Evolutionary conservation across 1,284 basidiomycete genomes (phyloP).

Genomic region (Leccinum subrobustum): DNA sequence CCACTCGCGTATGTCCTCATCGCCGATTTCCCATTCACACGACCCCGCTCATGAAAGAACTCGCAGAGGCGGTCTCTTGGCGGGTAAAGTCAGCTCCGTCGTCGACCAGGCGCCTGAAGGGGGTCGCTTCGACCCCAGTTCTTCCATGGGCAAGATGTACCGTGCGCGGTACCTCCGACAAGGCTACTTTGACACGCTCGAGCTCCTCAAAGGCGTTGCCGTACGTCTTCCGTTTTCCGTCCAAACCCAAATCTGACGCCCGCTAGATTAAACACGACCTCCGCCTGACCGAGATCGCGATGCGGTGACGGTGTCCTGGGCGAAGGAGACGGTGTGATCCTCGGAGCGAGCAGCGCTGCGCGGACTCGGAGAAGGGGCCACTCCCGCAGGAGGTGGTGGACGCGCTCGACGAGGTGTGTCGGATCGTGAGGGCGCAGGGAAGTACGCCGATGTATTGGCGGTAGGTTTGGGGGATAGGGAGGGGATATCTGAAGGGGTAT

Average conservation of each 20-base stretch:
- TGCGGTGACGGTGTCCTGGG: slow-evolving; percentile 36
- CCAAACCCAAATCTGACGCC: neutral
- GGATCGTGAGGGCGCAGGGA: slow-evolving; percentile 40
- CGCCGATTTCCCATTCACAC: too few species aligned
- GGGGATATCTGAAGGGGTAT: too few species aligned
- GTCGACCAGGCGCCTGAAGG: slow-evolving; percentile 31
- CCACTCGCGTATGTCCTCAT: slow-evolving; percentile 32
- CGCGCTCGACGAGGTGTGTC: slow-evolving; percentile 51
- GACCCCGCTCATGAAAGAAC: neutral
- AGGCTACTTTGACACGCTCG: slow-evolving; percentile 47
- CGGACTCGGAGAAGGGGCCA: slow-evolving; percentile 32
- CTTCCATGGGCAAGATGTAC: slow-evolving; percentile 40
- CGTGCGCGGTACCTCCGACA: slow-evolving; percentile 45
- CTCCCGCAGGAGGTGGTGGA: slow-evolving; percentile 50
- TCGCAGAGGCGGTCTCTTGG: slow-evolving; percentile 16
- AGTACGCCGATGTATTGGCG: slow-evolving; percentile 51
- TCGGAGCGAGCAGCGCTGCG: slow-evolving; percentile 40
- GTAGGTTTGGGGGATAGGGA: slow-evolving; percentile 19
- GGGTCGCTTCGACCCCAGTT: slow-evolving; percentile 37
- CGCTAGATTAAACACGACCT: slow-evolving; percentile 39
- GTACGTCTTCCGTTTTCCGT: slow-evolving; percentile 22
- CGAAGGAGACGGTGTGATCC: slow-evolving; percentile 41
- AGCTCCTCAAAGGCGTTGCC: slow-evolving; percentile 39
- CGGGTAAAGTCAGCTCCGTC: slow-evolving; percentile 42
- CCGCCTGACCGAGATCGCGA: slow-evolving; percentile 44